Evolutionary conservation across 2,329 filamentous ascomycete genomes (phyloP).

Genomic region (Pleomassaria siparia): DNA sequence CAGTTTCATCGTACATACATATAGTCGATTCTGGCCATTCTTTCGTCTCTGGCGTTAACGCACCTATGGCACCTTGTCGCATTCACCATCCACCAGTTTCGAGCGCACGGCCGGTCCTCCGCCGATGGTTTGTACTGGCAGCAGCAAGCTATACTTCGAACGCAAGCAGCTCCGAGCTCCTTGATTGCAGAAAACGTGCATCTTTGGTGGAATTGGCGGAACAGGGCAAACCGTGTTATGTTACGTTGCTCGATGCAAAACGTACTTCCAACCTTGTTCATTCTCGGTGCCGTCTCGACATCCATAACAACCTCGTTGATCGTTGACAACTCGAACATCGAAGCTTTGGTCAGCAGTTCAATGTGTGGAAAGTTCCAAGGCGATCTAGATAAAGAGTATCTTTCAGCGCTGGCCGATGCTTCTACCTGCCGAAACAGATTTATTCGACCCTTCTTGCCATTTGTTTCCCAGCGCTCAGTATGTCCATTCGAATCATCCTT

Average conservation of each 20-base stretch:
- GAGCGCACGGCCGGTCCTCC: constrained; percentile 1
- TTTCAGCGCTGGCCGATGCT: background rate
- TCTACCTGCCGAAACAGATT: constrained; percentile 2
- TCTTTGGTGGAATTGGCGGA: constrained; percentile 2
- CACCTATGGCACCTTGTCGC: constrained; percentile 6
- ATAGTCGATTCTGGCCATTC: background rate
- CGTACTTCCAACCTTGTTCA: constrained; percentile 13
- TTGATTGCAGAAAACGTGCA: constrained; percentile 1
- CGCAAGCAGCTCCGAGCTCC: constrained; percentile 1
- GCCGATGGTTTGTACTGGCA: constrained; percentile 4
- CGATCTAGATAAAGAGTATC: background rate
- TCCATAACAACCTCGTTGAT: constrained; percentile 22
- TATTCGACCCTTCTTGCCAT: constrained; percentile 6
- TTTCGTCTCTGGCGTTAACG: background rate
- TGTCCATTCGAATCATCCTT: constrained; percentile 12
- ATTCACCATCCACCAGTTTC: constrained; percentile 6
- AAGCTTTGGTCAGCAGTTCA: constrained; percentile 15
- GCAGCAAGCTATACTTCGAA: constrained; percentile 6
- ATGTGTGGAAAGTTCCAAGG: constrained; percentile 8
- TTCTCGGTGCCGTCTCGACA: constrained; percentile 7
- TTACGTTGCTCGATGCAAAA: background rate
- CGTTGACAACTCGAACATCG: constrained; percentile 12
- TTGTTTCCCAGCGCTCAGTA: background rate
- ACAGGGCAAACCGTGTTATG: background rate
- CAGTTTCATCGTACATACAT: too few species aligned